Conservation (phyloP, 441 rosid species). For the Populus hybrid region DNA sequence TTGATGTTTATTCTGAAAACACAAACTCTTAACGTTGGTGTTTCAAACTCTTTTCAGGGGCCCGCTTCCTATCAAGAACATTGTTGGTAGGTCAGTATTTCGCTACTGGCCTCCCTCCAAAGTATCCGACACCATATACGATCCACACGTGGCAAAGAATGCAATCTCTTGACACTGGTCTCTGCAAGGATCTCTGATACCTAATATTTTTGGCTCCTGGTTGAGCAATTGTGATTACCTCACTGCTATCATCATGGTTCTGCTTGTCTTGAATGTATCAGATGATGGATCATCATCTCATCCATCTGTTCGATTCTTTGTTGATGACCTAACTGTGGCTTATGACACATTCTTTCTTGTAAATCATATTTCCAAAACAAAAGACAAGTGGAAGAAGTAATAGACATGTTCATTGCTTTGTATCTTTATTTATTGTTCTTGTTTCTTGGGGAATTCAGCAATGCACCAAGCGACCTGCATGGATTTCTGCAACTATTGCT, state of each 20-base stretch:
- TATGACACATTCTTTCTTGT: slow-evolving; percentile 15
- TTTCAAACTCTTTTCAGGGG: slow-evolving; percentile 56
- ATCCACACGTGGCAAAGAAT: slow-evolving; percentile 29
- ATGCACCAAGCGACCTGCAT: slow-evolving; percentile 2
- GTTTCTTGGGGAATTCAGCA: not conserved
- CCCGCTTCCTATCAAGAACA: slow-evolving; percentile 78
- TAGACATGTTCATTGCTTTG: slow-evolving; percentile 6
- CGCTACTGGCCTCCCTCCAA: slow-evolving; percentile 95
- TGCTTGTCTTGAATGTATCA: slow-evolving; percentile 9
- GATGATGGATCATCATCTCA: slow-evolving; percentile 19
- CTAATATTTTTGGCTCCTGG: slow-evolving; percentile 13
- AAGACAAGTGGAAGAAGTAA: slow-evolving; percentile 1
- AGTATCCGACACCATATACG: slow-evolving; percentile 58
- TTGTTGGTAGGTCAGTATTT: slow-evolving; percentile 84
- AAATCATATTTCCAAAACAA: not conserved
- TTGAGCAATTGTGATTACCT: slow-evolving; percentile 22
- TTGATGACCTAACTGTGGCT: slow-evolving; percentile 15
- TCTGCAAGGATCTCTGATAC: not conserved
- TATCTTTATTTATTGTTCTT: not conserved
- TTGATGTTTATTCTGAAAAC: not conserved
- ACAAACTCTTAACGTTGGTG: not conserved
- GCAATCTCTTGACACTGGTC: slow-evolving; percentile 44
- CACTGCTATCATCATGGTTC: not conserved
- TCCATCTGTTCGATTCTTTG: slow-evolving; percentile 15
- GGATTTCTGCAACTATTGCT: not conserved